Evolutionary conservation across 2,329 filamentous ascomycete species (phyloP), one percentile per base, ranked within the genome.

Genomic region (Coniella vitis): DNA sequence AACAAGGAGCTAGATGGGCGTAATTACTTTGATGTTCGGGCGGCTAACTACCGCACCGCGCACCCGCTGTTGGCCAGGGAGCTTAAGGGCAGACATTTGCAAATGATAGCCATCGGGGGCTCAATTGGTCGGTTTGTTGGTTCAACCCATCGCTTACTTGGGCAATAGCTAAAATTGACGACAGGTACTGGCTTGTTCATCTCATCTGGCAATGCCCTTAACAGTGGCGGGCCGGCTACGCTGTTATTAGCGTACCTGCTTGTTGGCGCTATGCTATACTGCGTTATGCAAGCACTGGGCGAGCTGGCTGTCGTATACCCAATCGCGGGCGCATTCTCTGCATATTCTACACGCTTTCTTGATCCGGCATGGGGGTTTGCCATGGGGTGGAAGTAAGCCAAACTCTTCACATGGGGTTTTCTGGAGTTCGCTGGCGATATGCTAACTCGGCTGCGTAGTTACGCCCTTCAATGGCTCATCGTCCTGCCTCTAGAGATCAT

Each of bases 51-150:
- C 56, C 84, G 90, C 61, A 90, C 88, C 2, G 86, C 87, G 4
- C 76, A 83, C 55, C 84, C 87, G 39, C 81, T 85, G 7, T 74
- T 97, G 44, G 81, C 86, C 44, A 76, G 90, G 60, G 84, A 82
- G 64, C 69, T 95, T 57, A 93, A 94, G 68, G 82, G 83, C 17
- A 77, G 90, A 41, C 91, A 97, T 71, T 64, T 96, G 63, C 90
- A 96, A 71, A 96, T 96, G 91, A 96, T 96, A 73, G 91, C 91
- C 13, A 95, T 96, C 57, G 90, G 90, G 58, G 90, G 90, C 38
- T 91, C 87, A 10, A 95, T 95, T 60, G 87, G 86, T 80, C 70
- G 46, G 48, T 52, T 25, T 10, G 7, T 10, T 8, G 3, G 17
- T 13, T 37, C 14, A 4, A 13, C 16, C 10, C 7, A 14, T 34